Conservation (phyloP, 2,329 filamentous ascomycete genomes). For the Plectosphaerella cucumerina region DNA sequence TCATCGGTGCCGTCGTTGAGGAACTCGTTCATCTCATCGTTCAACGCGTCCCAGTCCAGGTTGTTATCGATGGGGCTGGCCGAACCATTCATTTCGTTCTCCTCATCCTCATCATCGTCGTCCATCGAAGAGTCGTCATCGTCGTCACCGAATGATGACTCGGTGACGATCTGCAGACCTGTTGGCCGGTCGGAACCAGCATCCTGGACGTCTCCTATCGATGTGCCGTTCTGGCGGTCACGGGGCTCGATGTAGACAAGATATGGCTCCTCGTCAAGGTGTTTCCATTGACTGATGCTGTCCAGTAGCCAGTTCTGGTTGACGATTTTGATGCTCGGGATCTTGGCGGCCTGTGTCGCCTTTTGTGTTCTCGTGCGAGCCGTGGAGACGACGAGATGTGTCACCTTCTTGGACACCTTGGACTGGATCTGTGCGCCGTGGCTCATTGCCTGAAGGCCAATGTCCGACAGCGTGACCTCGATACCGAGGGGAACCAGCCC, state of each 20-base stretch:
- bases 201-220: slow-evolving; percentile 13
- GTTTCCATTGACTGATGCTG: slow-evolving; percentile 79
- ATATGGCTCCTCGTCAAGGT: slow-evolving; percentile 74
- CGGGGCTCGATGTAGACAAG: slow-evolving; percentile 70
- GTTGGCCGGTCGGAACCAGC: slow-evolving; percentile 10
- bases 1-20: slow-evolving; percentile 50
- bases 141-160: slow-evolving; percentile 21
- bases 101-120: slow-evolving; percentile 41
- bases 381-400: slow-evolving; percentile 70
- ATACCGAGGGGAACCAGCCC: slow-evolving; percentile 82
- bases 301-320: slow-evolving; percentile 86
- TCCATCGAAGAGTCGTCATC: slow-evolving; percentile 22
- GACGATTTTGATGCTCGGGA: slow-evolving; percentile 83
- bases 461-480: slow-evolving; percentile 76
- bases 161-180: slow-evolving; percentile 17
- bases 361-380: slow-evolving; percentile 80
- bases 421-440: slow-evolving; percentile 70
- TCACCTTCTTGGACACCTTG: slow-evolving; percentile 58
- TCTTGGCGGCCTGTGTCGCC: slow-evolving; percentile 78
- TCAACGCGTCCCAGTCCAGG: slow-evolving; percentile 59
- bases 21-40: slow-evolving; percentile 75
- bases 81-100: slow-evolving; percentile 45
- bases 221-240: slow-evolving; percentile 43
- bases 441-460: slow-evolving; percentile 78
- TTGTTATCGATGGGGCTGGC: slow-evolving; percentile 49